These are phyloP conservation scores for Cercophora sp. DNA, from an alignment of 495 filamentous ascomycete species.

Conservation along the genomic window DNA sequence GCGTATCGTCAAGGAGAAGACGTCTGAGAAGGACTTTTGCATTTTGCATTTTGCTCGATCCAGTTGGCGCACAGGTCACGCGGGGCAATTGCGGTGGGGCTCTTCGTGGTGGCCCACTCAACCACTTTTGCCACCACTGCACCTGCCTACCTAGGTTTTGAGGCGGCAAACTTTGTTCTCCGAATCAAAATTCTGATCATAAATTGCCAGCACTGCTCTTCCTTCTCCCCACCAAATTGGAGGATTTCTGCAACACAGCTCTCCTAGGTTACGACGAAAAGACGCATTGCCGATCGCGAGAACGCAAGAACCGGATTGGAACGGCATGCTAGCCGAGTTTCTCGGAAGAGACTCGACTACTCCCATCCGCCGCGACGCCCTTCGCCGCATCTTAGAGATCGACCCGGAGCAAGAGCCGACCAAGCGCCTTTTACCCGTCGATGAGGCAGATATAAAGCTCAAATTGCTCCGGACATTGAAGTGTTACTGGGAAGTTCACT, in stretches of 20 bases:
- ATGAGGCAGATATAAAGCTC: conserved; percentile 1
- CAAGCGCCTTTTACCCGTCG: conserved; percentile 1
- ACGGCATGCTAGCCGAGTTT: conserved; percentile 7
- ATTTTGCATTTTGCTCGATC: too few species aligned
- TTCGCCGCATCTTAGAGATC: conserved; percentile 5
- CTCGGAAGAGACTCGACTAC: conserved; percentile 6
- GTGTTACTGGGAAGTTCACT: not conserved
- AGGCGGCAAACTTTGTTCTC: conserved; percentile 6
- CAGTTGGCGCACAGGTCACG: not conserved
- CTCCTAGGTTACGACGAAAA: too few species aligned
- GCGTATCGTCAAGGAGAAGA: conserved; percentile 88
- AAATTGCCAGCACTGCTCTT: too few species aligned
- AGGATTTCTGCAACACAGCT: conserved; percentile 1
- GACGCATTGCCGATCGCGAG: conserved; percentile 3
- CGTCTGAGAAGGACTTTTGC: conserved; percentile 88
- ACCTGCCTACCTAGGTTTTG: not conserved
- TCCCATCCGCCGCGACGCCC: conserved; percentile 6
- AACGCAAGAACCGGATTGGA: conserved; percentile 5
- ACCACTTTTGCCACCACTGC: too few species aligned
- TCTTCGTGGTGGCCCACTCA: not conserved
- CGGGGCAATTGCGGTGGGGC: not conserved
- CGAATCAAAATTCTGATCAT: conserved; percentile 5
- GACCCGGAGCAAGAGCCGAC: conserved; percentile 5
- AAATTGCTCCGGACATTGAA: not conserved
- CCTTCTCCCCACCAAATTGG: not conserved